Evolutionary conservation across 2,329 filamentous ascomycete genomes (phyloP).

Genomic region (Dactylonectria macrodidyma): DNA sequence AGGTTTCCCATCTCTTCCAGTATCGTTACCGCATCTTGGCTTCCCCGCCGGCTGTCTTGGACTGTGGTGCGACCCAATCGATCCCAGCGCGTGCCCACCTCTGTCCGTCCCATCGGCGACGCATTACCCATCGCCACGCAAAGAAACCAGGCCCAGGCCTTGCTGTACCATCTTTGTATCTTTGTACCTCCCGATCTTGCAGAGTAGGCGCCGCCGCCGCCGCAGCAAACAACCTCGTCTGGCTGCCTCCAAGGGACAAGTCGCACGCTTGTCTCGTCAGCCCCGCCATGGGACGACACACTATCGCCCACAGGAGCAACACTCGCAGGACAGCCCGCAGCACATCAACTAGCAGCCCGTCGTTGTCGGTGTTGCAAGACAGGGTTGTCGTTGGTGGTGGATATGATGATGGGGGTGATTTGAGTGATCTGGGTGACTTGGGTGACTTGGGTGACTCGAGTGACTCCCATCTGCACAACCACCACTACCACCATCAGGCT

Average conservation of each 20-base stretch:
- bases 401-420: too few species aligned
- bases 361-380: constrained; percentile 43
- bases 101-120: constrained; percentile 16
- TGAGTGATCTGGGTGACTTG: neutral
- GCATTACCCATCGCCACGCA: constrained; percentile 19
- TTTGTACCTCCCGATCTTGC: constrained; percentile 19
- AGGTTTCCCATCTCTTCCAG: neutral
- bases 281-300: constrained; percentile 49
- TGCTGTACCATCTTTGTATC: neutral
- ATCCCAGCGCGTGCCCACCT: constrained; percentile 14
- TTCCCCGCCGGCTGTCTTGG: constrained; percentile 18
- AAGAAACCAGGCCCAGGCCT: constrained; percentile 9
- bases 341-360: constrained; percentile 32
- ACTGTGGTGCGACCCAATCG: constrained; percentile 10
- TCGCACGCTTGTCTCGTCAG: constrained; percentile 23
- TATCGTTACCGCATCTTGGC: neutral
- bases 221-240: constrained; percentile 16
- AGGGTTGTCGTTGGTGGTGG: constrained; percentile 34
- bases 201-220: constrained; percentile 9
- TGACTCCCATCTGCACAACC: constrained; percentile 46
- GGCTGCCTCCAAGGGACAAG: constrained; percentile 5
- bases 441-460: constrained; percentile 20
- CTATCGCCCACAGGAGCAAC: constrained; percentile 39
- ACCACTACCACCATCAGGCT: constrained; percentile 35
- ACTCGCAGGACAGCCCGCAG: constrained; percentile 38